Percentiles rank a stretch among this genome's conserved stretches.
Evolutionary conservation across 2,329 filamentous ascomycete genomes (phyloP).

Genomic region (Fusarium neocosmosporiellum): DNA sequence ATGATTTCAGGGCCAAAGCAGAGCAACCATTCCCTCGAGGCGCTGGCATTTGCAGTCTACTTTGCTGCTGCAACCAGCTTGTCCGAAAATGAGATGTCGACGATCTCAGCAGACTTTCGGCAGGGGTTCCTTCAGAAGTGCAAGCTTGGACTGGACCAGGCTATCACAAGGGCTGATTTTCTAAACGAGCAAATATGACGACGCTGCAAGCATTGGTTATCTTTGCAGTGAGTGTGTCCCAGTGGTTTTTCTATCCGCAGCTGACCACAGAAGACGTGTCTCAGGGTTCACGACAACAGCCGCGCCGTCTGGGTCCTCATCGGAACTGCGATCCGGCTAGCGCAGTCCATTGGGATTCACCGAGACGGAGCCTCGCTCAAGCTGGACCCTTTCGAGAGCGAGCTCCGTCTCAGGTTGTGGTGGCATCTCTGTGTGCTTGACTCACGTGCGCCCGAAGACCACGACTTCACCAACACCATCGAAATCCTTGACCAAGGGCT

Average conservation of each 20-base stretch:
- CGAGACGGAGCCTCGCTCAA: constrained; percentile 13
- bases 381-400: constrained; percentile 16
- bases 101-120: constrained; percentile 4
- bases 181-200: constrained; percentile 12
- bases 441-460: constrained; percentile 18
- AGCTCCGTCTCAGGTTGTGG: constrained; percentile 17
- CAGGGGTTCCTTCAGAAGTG: constrained; percentile 6
- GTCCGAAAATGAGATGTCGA: constrained; percentile 3
- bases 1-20: constrained; percentile 12
- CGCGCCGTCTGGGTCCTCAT: constrained; percentile 15
- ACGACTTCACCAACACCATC: constrained; percentile 14
- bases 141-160: constrained; percentile 9
- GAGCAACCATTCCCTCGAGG: background rate
- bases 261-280: constrained; percentile 11
- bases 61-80: constrained; percentile 15
- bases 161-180: constrained; percentile 6
- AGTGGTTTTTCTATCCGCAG: background rate
- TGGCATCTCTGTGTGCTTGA: constrained; percentile 20
- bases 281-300: constrained; percentile 12
- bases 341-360: constrained; percentile 20
- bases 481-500: constrained; percentile 11
- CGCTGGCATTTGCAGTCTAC: constrained; percentile 17
- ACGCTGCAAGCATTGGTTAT: constrained; percentile 15
- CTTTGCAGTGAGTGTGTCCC: constrained; percentile 2
- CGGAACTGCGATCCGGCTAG: constrained; percentile 14